These are phyloP conservation scores for Erodium texanum DNA, from an alignment of 441 rosid species.

Conservation along the genomic window DNA sequence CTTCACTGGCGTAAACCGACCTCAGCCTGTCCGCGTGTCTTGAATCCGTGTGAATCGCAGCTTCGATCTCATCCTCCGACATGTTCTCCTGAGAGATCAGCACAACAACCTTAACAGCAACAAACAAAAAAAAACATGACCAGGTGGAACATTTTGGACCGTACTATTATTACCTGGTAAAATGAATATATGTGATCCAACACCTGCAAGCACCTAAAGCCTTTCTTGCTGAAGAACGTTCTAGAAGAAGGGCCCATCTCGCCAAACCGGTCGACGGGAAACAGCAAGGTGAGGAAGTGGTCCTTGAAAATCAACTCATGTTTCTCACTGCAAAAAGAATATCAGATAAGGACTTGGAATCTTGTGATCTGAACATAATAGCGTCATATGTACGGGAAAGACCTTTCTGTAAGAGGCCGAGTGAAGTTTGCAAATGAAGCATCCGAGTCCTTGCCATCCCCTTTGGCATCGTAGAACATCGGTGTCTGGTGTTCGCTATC, in stretches of 20 bases:
- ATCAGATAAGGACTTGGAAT: background rate
- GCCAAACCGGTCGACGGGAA: conserved; percentile 75
- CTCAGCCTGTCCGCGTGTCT: conserved; percentile 79
- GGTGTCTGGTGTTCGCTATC: conserved; percentile 41
- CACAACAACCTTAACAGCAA: background rate
- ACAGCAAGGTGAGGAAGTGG: conserved; percentile 70
- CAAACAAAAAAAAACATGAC: too few relatives aligned
- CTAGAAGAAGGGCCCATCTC: conserved; percentile 93
- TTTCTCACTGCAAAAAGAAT: conserved; percentile 58
- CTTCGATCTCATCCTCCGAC: conserved; percentile 54
- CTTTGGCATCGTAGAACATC: conserved; percentile 47
- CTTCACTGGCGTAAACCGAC: conserved; percentile 48
- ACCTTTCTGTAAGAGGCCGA: conserved; percentile 79
- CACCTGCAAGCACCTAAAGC: conserved; percentile 74
- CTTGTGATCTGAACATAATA: too few relatives aligned
- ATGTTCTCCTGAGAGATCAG: conserved; percentile 41
- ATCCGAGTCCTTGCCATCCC: conserved; percentile 49
- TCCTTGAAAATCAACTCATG: conserved; percentile 57
- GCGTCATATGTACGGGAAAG: background rate
- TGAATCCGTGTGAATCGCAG: conserved; percentile 80
- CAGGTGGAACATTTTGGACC: too few relatives aligned
- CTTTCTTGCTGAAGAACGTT: conserved; percentile 69
- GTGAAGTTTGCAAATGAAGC: conserved; percentile 70
- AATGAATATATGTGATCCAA: conserved; percentile 57
- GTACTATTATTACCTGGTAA: conserved; percentile 34